Evolutionary conservation across 805 yeast genomes (phyloP).

Genomic region (Metschnikowia picachoensis): DNA sequence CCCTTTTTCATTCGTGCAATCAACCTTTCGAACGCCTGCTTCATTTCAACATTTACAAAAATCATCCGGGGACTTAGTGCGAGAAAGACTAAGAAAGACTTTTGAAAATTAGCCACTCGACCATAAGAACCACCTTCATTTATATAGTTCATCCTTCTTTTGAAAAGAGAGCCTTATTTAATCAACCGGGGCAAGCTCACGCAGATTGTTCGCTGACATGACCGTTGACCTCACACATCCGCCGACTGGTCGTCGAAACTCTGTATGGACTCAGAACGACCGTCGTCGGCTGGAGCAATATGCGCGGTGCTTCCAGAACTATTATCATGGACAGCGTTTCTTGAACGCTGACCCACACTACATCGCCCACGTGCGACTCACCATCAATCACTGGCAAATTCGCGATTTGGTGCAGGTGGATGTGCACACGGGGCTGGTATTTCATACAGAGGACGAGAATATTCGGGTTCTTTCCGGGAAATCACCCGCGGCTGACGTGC

Average conservation of each 20-base stretch:
- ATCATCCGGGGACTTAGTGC: no score
- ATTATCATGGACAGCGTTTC: conserved; percentile 37
- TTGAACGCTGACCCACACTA: conserved; percentile 36
- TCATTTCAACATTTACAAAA: no score
- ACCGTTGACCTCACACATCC: conserved; percentile 3
- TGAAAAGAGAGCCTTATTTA: no score
- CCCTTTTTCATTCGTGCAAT: no score
- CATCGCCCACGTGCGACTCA: conserved; percentile 28
- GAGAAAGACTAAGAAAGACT: no score
- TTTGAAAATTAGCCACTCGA: no score
- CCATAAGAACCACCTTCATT: no score
- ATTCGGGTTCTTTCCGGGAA: conserved; percentile 28
- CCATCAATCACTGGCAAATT: conserved; percentile 70
- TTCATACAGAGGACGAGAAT: conserved; percentile 56
- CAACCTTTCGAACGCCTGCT: no score
- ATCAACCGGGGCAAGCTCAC: no score
- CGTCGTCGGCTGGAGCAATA: conserved; percentile 4
- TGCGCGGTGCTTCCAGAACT: conserved; percentile 39
- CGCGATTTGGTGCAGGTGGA: conserved; percentile 65
- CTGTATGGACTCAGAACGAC: background rate
- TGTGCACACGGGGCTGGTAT: conserved; percentile 40
- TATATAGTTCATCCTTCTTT: no score
- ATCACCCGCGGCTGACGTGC: background rate
- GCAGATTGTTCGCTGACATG: background rate
- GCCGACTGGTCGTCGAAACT: conserved; percentile 1